Evolutionary conservation across 1,284 basidiomycete genomes (phyloP).

Genomic region (Fomitopsis schrenkii): DNA sequence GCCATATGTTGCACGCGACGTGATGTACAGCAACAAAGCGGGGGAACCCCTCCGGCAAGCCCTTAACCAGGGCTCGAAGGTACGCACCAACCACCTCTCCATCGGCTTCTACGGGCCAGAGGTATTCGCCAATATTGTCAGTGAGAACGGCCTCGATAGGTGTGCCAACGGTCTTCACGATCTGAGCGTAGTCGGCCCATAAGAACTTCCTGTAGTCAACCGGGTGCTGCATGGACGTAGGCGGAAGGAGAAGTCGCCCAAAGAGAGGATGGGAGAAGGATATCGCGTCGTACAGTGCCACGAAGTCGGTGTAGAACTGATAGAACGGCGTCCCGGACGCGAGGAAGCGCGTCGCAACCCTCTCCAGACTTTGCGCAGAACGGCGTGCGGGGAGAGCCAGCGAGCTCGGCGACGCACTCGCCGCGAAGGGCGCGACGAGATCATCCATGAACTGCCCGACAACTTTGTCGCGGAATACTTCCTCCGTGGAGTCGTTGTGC

Average conservation of each 20-base stretch:
- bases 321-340: slow-evolving; percentile 77
- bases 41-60: slow-evolving; percentile 55
- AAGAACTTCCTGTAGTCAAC: slow-evolving; percentile 82
- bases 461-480: slow-evolving; percentile 66
- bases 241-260: slow-evolving; percentile 72
- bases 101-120: slow-evolving; percentile 72
- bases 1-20: slow-evolving; percentile 74
- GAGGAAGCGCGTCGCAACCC: slow-evolving; percentile 58
- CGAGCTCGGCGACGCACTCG: slow-evolving; percentile 22
- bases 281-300: slow-evolving; percentile 85
- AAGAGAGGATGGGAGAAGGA: slow-evolving; percentile 86
- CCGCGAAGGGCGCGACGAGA: slow-evolving; percentile 54
- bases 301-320: slow-evolving; percentile 92
- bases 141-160: slow-evolving; percentile 44
- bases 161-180: slow-evolving; percentile 53
- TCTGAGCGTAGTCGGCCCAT: slow-evolving; percentile 76
- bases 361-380: slow-evolving; percentile 42
- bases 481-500: slow-evolving; percentile 49
- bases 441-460: slow-evolving; percentile 59
- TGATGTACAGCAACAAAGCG: slow-evolving; percentile 77
- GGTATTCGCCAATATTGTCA: slow-evolving; percentile 51
- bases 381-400: slow-evolving; percentile 30
- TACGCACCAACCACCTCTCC: slow-evolving; percentile 63
- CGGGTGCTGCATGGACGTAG: slow-evolving; percentile 73
- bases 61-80: slow-evolving; percentile 46